Conservation (phyloP, 306 rosid genomes). For the Medicago arabica region DNA sequence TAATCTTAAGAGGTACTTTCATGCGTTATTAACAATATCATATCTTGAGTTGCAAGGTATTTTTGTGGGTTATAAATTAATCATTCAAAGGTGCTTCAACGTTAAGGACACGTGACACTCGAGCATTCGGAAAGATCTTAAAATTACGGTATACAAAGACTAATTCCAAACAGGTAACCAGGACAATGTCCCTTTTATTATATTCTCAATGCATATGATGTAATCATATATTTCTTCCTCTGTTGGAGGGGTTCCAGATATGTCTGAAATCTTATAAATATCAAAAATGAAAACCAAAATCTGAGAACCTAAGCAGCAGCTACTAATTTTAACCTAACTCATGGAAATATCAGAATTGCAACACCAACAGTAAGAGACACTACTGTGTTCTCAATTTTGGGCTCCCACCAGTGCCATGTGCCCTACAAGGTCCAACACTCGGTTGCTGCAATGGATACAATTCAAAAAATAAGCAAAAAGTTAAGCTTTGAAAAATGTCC, state of each 20-base stretch:
- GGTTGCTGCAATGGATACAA: constrained; percentile 62
- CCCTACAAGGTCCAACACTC: constrained; percentile 94
- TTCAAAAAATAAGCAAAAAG: constrained; percentile 1
- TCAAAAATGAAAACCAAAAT: constrained; percentile 45
- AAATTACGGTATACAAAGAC: not conserved
- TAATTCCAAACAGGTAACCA: constrained; percentile 30
- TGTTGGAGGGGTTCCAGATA: constrained; percentile 13
- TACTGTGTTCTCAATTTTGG: constrained; percentile 46
- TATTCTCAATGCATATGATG: constrained; percentile 38
- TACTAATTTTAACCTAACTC: constrained; percentile 41
- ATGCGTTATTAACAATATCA: too few relatives aligned
- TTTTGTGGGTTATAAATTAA: too few relatives aligned
- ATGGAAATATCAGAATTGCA: constrained; percentile 28
- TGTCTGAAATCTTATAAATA: constrained; percentile 32
- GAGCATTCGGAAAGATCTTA: not conserved
- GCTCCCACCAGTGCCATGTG: constrained; percentile 95
- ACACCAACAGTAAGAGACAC: constrained; percentile 25
- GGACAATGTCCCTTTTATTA: constrained; percentile 39
- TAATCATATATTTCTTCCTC: constrained; percentile 27
- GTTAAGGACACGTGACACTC: not conserved
- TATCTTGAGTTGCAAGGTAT: too few relatives aligned
- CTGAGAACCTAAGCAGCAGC: constrained; percentile 42
- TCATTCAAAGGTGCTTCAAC: too few relatives aligned
- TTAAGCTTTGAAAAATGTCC: not conserved
- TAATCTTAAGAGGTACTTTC: too few relatives aligned